phyloP scores from a whole-genome alignment of 345 rosid species.

The Pistacia integerrima region DNA sequence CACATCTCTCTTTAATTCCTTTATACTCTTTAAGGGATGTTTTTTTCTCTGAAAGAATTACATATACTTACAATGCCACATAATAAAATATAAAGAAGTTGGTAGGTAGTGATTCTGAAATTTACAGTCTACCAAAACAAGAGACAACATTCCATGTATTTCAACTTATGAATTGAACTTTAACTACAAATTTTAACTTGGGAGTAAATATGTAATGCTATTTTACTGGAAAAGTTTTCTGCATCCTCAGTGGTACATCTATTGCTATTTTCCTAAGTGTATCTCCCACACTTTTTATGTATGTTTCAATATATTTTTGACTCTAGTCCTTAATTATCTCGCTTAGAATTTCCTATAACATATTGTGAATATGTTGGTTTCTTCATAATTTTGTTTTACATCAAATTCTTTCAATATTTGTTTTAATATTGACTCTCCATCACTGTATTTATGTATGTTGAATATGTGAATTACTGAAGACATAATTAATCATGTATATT shows the following conservation, averaged over 20 bases:
- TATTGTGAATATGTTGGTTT: neutral
- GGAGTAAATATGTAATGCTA: neutral
- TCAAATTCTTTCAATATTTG: neutral
- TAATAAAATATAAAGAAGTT: neutral
- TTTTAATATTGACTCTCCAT: neutral
- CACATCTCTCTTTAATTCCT: neutral
- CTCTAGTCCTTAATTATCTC: neutral
- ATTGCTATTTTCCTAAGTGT: neutral
- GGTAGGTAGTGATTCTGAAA: neutral
- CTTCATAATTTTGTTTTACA: neutral
- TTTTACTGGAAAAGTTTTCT: constrained; percentile 1
- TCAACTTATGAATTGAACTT: neutral
- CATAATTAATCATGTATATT: neutral
- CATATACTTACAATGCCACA: neutral
- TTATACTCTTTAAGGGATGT: neutral
- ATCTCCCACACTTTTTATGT: neutral
- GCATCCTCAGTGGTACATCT: neutral
- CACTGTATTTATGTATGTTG: neutral
- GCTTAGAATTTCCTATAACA: neutral
- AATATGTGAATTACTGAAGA: neutral
- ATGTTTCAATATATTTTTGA: neutral
- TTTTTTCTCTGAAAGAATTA: neutral
- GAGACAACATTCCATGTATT: neutral
- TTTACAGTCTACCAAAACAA: neutral
- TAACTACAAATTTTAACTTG: too few relatives aligned